Conservation (phyloP, 768 basidiomycete genomes). For the Naganishia vaughanmartiniae region DNA sequence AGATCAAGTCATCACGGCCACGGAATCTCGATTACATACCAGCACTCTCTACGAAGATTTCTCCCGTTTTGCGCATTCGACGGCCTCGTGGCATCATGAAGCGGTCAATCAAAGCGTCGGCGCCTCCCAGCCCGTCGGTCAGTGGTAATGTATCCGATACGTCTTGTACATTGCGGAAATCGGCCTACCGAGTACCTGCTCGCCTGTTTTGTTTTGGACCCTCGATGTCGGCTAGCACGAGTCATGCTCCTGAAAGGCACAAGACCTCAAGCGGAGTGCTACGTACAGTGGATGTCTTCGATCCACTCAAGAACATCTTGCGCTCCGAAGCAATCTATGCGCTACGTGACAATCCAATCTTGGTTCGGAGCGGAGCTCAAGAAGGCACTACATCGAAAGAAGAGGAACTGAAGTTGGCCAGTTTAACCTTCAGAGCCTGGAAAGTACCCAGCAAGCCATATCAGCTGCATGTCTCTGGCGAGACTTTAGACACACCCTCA, state of each 20-base stretch:
- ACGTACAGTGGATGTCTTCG: constrained; percentile 17
- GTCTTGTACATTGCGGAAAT: not conserved
- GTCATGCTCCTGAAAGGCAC: not conserved
- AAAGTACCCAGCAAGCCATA: constrained; percentile 9
- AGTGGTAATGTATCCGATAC: not conserved
- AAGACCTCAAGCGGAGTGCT: not conserved
- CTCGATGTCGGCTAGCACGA: not conserved
- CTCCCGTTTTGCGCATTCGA: constrained; percentile 4
- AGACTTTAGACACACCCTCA: not conserved
- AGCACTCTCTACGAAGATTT: not conserved
- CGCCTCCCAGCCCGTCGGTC: not conserved
- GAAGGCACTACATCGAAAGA: not conserved
- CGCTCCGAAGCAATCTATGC: constrained; percentile 5
- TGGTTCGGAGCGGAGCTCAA: not conserved
- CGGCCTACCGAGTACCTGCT: constrained; percentile 3
- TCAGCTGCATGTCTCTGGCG: not conserved
- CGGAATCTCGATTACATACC: not conserved
- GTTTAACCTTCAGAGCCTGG: constrained; percentile 10
- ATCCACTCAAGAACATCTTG: constrained; percentile 1
- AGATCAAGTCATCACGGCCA: constrained; percentile 14
- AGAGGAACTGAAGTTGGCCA: constrained; percentile 5
- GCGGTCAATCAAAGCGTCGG: constrained; percentile 3
- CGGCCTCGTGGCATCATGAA: constrained; percentile 10
- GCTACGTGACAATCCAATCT: not conserved
- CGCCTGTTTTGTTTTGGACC: constrained; percentile 1